Percentiles rank a stretch among this genome's conserved stretches.
phyloP scores from a whole-genome alignment of 352 stramenopile species.

The Globisporangium acanthophoron region DNA sequence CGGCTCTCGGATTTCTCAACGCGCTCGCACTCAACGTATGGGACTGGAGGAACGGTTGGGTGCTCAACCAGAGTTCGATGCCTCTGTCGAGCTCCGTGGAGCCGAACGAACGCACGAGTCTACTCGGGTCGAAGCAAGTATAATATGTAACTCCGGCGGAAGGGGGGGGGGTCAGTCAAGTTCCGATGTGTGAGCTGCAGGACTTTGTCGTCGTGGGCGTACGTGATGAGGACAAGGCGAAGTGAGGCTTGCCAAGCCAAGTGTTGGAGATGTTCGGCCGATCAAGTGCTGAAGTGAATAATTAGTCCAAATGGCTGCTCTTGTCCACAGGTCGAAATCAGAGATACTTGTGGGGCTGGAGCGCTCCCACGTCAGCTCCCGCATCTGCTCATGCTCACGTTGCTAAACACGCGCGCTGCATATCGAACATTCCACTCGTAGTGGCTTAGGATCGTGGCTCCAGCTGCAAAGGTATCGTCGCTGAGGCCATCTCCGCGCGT shows the following conservation, averaged over 20 bases:
- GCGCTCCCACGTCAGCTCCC: not conserved
- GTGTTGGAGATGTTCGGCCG: too few species aligned
- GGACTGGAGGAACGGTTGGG: constrained; percentile 14
- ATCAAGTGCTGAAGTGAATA: too few species aligned
- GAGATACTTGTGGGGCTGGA: not conserved
- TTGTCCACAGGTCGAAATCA: not conserved
- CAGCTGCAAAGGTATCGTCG: too few species aligned
- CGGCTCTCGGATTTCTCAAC: constrained; percentile 24
- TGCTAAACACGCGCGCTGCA: too few species aligned
- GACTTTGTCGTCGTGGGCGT: too few species aligned
- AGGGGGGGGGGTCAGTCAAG: too few species aligned
- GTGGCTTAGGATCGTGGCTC: too few species aligned
- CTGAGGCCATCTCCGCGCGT: too few species aligned
- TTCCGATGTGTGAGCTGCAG: too few species aligned
- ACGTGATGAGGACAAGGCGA: too few species aligned
- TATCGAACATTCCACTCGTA: too few species aligned
- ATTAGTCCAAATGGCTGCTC: not conserved
- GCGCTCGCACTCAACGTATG: constrained; percentile 93
- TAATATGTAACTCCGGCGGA: not conserved
- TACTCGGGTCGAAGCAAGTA: not conserved
- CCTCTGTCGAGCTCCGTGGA: not conserved
- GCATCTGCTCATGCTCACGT: not conserved
- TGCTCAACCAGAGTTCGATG: constrained; percentile 11
- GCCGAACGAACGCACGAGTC: constrained; percentile 4
- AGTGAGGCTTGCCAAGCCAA: too few species aligned